phyloP scores from a whole-genome alignment of 2,329 filamentous ascomycete species.

The Allantophomopsis cytisporea region DNA sequence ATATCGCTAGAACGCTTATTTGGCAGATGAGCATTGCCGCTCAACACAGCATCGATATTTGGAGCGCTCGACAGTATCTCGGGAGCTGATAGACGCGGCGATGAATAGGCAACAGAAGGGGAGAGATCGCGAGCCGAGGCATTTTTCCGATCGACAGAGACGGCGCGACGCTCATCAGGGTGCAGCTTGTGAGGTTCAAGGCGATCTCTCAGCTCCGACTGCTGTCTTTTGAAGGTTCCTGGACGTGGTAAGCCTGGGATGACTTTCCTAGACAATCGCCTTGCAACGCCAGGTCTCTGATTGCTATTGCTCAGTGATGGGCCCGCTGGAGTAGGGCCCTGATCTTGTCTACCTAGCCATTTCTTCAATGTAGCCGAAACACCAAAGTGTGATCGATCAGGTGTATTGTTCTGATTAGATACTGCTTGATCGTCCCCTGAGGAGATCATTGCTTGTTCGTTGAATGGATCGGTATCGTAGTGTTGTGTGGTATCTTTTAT shows the following conservation, averaged over 20 bases:
- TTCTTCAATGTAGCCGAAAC: too few relatives aligned
- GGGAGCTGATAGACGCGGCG: constrained; percentile 15
- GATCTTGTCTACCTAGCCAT: too few relatives aligned
- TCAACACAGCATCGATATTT: constrained; percentile 8
- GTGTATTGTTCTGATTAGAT: too few relatives aligned
- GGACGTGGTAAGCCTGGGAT: constrained; percentile 65
- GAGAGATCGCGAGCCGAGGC: constrained; percentile 8
- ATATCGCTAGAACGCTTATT: constrained; percentile 6
- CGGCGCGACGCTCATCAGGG: constrained; percentile 54
- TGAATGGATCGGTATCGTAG: too few relatives aligned
- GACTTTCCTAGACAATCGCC: constrained; percentile 36
- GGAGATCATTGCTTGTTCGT: too few relatives aligned
- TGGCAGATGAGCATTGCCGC: constrained; percentile 4
- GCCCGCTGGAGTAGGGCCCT: constrained; percentile 1
- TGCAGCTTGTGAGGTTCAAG: constrained; percentile 53
- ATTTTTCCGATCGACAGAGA: constrained; percentile 43
- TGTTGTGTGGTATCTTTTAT: too few relatives aligned
- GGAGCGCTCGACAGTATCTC: constrained; percentile 13
- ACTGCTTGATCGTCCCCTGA: too few relatives aligned
- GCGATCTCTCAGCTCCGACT: constrained; percentile 66
- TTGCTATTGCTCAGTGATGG: background rate
- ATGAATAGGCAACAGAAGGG: constrained; percentile 7
- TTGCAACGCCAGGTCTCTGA: constrained; percentile 11
- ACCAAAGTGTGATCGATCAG: too few relatives aligned
- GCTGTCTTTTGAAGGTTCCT: constrained; percentile 70